phyloP scores from a whole-genome alignment of 768 basidiomycete genomes.

The Termitomyces sp. region DNA sequence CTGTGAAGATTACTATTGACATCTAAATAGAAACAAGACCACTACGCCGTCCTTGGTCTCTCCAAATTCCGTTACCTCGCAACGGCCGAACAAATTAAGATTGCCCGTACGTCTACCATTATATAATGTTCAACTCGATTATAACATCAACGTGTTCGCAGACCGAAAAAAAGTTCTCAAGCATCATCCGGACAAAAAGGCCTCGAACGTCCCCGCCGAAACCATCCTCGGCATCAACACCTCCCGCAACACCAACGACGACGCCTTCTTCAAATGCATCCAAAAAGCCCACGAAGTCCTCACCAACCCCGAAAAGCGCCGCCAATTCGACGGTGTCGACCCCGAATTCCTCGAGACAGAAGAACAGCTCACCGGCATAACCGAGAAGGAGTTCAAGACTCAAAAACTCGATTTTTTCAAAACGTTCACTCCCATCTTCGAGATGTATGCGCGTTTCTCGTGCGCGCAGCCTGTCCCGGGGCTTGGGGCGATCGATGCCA shows the following conservation, averaged over 20 bases:
- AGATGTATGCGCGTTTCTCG: no score
- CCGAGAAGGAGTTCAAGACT: conserved; percentile 55
- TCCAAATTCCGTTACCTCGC: conserved; percentile 87
- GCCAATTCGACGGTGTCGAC: conserved; percentile 98
- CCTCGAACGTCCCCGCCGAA: conserved; percentile 26
- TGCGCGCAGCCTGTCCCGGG: no score
- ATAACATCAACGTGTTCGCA: no score
- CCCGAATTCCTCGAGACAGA: conserved; percentile 67
- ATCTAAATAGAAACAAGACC: conserved; percentile 88
- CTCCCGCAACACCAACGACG: no score
- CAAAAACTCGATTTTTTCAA: conserved; percentile 68
- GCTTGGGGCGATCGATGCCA: no score
- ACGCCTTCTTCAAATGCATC: no score
- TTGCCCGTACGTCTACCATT: conserved; percentile 76
- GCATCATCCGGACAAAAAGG: conserved; percentile 98
- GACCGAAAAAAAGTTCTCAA: conserved; percentile 98
- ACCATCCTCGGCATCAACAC: no score
- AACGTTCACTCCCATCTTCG: conserved; percentile 51
- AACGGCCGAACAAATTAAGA: conserved; percentile 88
- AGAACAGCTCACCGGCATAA: no score
- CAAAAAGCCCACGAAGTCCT: no score
- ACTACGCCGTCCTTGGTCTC: conserved; percentile 94
- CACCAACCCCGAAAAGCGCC: no score
- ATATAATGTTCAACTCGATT: not conserved
- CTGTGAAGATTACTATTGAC: no score